phyloP scores from a whole-genome alignment of 1,284 basidiomycete species.

The Boletus semigastroideus region DNA sequence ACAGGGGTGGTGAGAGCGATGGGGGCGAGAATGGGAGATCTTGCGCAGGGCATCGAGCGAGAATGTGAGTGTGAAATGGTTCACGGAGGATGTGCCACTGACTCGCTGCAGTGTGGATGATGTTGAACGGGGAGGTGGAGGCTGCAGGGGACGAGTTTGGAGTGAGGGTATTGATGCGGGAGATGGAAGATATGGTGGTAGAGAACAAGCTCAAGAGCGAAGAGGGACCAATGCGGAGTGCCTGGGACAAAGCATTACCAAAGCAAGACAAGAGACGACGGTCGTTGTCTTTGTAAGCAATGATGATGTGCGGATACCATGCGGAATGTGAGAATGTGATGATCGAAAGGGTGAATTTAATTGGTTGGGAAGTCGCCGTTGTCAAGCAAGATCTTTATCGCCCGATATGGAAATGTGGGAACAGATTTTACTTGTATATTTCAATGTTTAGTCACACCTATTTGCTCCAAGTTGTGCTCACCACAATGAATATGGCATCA shows the following conservation, averaged over 20 bases:
- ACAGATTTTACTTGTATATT: constrained; percentile 8
- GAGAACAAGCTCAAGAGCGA: constrained; percentile 57
- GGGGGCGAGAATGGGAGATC: constrained; percentile 18
- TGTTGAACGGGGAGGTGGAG: constrained; percentile 14
- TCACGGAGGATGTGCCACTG: background rate
- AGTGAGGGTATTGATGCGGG: constrained; percentile 44
- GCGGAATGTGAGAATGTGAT: constrained; percentile 7
- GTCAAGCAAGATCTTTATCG: constrained; percentile 9
- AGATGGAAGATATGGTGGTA: constrained; percentile 65
- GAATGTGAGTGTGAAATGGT: constrained; percentile 27
- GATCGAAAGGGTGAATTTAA: background rate
- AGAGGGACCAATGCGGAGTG: constrained; percentile 50
- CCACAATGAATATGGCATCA: background rate
- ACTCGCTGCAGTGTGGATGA: constrained; percentile 22
- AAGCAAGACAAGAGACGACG: constrained; percentile 18
- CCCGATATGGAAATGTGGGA: constrained; percentile 16
- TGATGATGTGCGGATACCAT: constrained; percentile 13
- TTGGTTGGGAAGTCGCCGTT: constrained; percentile 11
- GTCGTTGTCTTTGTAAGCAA: constrained; percentile 28
- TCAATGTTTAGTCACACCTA: background rate
- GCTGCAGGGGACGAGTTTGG: constrained; percentile 29
- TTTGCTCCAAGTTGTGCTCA: background rate
- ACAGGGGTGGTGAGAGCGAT: constrained; percentile 19
- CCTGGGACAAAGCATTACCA: constrained; percentile 45
- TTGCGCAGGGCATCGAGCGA: constrained; percentile 23